Percentiles rank a stretch among this genome's conserved stretches.
Conservation (phyloP, 495 filamentous ascomycete species). For the Cryomyces minteri region DNA sequence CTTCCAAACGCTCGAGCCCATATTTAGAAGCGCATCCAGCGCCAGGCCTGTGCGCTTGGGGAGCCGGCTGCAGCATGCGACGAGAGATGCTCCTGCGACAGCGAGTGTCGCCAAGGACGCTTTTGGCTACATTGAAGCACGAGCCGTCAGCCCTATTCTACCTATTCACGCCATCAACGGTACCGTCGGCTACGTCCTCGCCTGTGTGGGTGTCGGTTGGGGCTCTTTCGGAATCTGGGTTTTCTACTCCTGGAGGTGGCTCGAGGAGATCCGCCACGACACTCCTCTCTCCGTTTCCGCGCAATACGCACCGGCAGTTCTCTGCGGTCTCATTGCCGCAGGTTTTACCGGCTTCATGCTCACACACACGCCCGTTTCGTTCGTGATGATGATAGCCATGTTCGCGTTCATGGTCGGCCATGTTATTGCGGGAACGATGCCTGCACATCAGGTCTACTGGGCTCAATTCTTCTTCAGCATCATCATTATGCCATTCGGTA, state of each 20-base stretch:
- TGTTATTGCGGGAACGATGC: conserved; percentile 7
- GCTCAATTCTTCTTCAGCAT: conserved; percentile 14
- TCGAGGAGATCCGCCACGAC: conserved; percentile 5
- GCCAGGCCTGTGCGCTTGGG: no score
- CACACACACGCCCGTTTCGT: conserved; percentile 13
- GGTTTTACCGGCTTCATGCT: conserved; percentile 13
- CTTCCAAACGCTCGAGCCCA: no score
- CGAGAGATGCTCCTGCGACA: no score
- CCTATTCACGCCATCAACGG: conserved; percentile 12
- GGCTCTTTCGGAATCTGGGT: conserved; percentile 17
- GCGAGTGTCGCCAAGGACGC: no score
- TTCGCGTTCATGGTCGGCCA: conserved; percentile 13
- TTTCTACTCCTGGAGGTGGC: conserved; percentile 12
- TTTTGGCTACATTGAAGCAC: conserved; percentile 10
- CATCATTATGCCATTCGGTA: conserved; percentile 18
- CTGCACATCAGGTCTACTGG: conserved; percentile 14
- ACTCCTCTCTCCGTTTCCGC: conserved; percentile 10
- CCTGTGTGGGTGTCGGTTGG: conserved; percentile 13
- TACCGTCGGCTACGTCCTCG: conserved; percentile 13
- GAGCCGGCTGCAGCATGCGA: no score
- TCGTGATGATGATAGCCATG: conserved; percentile 15
- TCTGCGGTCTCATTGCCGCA: conserved; percentile 11
- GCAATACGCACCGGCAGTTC: conserved; percentile 9
- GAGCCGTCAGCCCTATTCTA: conserved; percentile 10
- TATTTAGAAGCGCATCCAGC: no score